Base-by-base conservation (phyloP, 2,329 filamentous ascomycete genomes). In the Neoascochyta sp. region DNA sequence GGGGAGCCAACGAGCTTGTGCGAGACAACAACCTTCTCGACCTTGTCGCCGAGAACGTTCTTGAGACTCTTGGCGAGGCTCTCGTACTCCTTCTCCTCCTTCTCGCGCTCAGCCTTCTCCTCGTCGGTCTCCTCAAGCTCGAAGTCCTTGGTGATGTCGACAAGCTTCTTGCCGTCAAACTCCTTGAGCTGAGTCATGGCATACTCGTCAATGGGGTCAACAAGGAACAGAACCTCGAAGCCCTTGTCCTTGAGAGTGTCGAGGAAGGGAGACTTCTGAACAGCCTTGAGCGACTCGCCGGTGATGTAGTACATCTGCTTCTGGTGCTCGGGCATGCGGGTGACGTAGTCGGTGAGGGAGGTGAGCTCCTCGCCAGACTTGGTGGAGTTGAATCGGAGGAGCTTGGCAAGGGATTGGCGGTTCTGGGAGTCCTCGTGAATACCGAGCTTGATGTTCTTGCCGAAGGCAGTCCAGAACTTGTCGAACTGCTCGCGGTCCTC, bases 221-320 rank as follows among this genome's bases (percentile, higher is more conserved):
- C 87, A 49, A 98, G 82, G 88, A 95, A 96, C 57, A 98, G 83
- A 64, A 98, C 92, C 76, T 98, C 92, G 66, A 98, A 98, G 75
- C 85, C 82, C 88, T 98, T 98, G 68, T 88, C 85, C 81, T 93
- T 95, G 70, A 98, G 87, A 35, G 89, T 81, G 67, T 98, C 92
- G 50, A 98, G 81, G 90, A 98, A 98, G 60, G 92, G 92, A 55
- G 92, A 98, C 79, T 95, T 93, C 70, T 83, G 74, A 53, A 98
- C 92, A 52, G 92, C 92, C 81, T 95, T 95, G 75, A 94, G 82
- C 36, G 90, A 95, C 82, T 98, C 92, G 74, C 92, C 92, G 47
- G 92, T 98, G 79, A 98, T 98, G 86, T 96, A 98, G 84, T 98
- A 98, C 73, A 98, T 88, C 75, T 98, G 89, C 83, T 96, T 95